phyloP scores from a whole-genome alignment of 495 filamentous ascomycete genomes.

The Penicillium coprophilum region DNA sequence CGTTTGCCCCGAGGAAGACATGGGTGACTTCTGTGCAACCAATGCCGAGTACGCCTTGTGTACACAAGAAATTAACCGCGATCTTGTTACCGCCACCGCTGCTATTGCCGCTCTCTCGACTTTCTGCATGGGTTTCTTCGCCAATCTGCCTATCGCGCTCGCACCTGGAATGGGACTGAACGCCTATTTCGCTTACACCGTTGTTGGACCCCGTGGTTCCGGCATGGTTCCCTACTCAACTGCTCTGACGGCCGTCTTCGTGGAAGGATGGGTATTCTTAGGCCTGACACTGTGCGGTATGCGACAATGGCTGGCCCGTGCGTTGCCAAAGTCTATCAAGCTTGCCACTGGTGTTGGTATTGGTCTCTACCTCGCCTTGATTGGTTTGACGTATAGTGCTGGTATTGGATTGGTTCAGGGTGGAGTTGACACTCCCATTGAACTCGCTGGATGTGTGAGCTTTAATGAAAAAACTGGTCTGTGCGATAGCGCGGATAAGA shows the following conservation, averaged over 20 bases:
- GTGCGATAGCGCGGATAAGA: slow-evolving; percentile 57
- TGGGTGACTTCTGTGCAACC: slow-evolving; percentile 53
- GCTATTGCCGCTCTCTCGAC: slow-evolving; percentile 69
- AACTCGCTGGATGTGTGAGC: slow-evolving; percentile 64
- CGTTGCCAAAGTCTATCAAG: slow-evolving; percentile 76
- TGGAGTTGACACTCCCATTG: slow-evolving; percentile 55
- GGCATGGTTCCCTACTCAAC: slow-evolving; percentile 66
- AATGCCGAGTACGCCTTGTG: slow-evolving; percentile 63
- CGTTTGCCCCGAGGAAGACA: slow-evolving; percentile 55
- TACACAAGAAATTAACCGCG: slow-evolving; percentile 64
- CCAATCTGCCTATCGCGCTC: slow-evolving; percentile 69
- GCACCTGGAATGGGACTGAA: slow-evolving; percentile 85
- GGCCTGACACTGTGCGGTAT: slow-evolving; percentile 69
- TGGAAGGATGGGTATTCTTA: slow-evolving; percentile 74
- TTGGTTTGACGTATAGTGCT: slow-evolving; percentile 75
- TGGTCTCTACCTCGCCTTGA: slow-evolving; percentile 75
- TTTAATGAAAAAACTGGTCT: slow-evolving; percentile 41
- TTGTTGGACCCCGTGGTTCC: slow-evolving; percentile 69
- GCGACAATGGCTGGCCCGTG: slow-evolving; percentile 78
- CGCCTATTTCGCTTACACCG: slow-evolving; percentile 80
- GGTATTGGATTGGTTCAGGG: slow-evolving; percentile 74
- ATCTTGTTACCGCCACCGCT: slow-evolving; percentile 77
- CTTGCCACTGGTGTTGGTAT: slow-evolving; percentile 82
- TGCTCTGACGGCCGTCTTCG: slow-evolving; percentile 78
- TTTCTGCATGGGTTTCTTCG: slow-evolving; percentile 74